These are phyloP conservation scores for Phytophthora rubi DNA, from an alignment of 352 stramenopile genomes.

Conservation along the genomic window DNA sequence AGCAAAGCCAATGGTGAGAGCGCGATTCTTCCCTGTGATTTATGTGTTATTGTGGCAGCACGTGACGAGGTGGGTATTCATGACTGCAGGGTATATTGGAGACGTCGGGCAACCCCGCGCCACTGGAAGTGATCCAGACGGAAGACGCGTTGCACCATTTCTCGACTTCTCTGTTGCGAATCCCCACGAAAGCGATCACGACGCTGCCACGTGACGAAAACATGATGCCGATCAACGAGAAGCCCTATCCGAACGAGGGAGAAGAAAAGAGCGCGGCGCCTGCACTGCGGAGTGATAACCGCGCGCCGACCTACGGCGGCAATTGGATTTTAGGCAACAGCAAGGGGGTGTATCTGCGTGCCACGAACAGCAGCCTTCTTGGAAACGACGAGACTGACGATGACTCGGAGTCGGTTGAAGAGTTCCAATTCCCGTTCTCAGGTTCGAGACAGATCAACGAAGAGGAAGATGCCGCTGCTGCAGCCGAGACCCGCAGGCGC, in stretches of 20 bases:
- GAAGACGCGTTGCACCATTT: constrained; percentile 70
- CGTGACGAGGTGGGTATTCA: neutral
- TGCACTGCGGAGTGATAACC: constrained; percentile 20
- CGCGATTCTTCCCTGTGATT: neutral
- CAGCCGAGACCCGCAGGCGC: constrained; percentile 32
- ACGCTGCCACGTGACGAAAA: constrained; percentile 75
- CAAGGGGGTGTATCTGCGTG: constrained; percentile 77
- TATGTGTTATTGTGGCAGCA: neutral
- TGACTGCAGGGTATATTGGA: constrained; percentile 54
- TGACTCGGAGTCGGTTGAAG: constrained; percentile 58
- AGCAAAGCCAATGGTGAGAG: constrained; percentile 32
- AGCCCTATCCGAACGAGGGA: constrained; percentile 26
- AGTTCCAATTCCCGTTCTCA: constrained; percentile 59
- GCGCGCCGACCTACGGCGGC: constrained; percentile 53
- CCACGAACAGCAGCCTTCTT: constrained; percentile 76
- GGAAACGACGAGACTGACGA: constrained; percentile 69
- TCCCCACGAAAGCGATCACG: constrained; percentile 81
- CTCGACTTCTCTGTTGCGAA: constrained; percentile 68
- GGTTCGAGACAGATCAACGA: constrained; percentile 39
- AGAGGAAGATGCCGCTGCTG: constrained; percentile 41
- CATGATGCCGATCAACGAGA: constrained; percentile 50
- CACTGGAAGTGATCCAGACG: constrained; percentile 61
- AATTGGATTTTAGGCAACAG: constrained; percentile 86
- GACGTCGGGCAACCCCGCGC: constrained; percentile 36
- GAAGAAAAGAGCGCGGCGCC: constrained; percentile 27